Evolutionary conservation across 202 grass and related monocot genomes (phyloP), one percentile per base, ranked within the genome.

Genomic region (Thinopyrum obtusiflorum): DNA sequence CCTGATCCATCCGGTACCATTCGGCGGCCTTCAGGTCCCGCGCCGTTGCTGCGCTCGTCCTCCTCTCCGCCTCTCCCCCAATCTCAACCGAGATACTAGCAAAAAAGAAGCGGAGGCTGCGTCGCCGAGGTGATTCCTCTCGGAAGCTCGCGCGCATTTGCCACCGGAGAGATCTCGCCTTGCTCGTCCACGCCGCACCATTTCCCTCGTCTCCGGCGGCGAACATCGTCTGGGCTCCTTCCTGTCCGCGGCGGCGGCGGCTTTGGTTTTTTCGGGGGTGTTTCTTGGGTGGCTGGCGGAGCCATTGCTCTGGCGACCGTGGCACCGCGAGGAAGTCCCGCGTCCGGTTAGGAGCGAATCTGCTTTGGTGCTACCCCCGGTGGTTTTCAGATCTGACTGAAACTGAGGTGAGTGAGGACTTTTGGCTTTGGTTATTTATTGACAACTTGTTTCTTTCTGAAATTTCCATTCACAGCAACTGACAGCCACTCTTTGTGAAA

Each of bases 11-110:
- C 49, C 49, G 17, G 49, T 53, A 53, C 49, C 49, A 53, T 53
- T 53, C 2, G 49, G 49, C 2, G 49, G 49, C 49, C 17, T 53
- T 53, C 6, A 23, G 63, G 61, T 6, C 68, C 85, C 78, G 24
- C 63, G 18, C 70, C 85, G 61, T 87, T 87, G 85, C 70, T 57
- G 18, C 76, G 61, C 17, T 68, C 70, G 15, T 11, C 9, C 2
- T 2, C 37, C 37, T 40, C 37, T 49, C 55, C 5, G 15, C 11
- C 3, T 5, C 36, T 4, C 60, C 77, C 77, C 39, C 36, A 86
- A 86, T 73, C 68, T n/a, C 44, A 81, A 27, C 28, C 25, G 2
- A 12, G 18, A 24, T 20, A n/a, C n/a, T n/a, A 25, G 37, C 4
- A 5, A 51, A 21, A 23, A 21, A 11, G 28, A 6, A 2, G 27